Conservation (phyloP, 192 early-diverging fungal species). For the Podila clonocystis region DNA sequence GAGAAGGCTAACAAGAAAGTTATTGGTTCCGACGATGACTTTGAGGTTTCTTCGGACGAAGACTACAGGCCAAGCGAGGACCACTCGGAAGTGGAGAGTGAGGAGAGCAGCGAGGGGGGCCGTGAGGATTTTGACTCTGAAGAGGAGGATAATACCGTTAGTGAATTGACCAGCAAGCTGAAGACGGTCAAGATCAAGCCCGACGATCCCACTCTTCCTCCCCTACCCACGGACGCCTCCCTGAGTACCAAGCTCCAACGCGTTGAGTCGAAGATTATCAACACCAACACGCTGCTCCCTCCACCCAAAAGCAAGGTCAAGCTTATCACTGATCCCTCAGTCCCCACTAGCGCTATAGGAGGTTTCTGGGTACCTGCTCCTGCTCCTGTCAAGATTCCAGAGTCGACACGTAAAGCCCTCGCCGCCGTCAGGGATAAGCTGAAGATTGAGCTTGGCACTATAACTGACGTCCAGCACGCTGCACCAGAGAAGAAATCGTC, state of each 20-base stretch:
- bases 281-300: slow-evolving; percentile 12
- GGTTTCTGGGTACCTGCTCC: slow-evolving; percentile 46
- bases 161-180: slow-evolving; percentile 26
- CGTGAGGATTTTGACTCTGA: slow-evolving; percentile 13
- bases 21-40: slow-evolving; percentile 35
- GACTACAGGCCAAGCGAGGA: slow-evolving; percentile 23
- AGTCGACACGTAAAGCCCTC: slow-evolving; percentile 26
- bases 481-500: slow-evolving; percentile 13
- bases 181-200: slow-evolving; percentile 40
- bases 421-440: slow-evolving; percentile 19
- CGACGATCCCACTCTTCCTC: slow-evolving; percentile 26
- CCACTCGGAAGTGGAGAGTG: not conserved
- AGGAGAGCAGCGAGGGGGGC: too few relatives aligned
- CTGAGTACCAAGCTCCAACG: slow-evolving; percentile 12
- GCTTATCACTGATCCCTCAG: slow-evolving; percentile 1
- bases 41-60: slow-evolving; percentile 17
- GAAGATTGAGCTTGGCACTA: not conserved
- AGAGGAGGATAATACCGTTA: slow-evolving; percentile 15
- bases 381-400: slow-evolving; percentile 31
- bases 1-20: slow-evolving; percentile 3
- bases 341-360: slow-evolving; percentile 4
- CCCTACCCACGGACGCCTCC: not conserved
- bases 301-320: slow-evolving; percentile 48
- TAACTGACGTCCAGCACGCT: slow-evolving; percentile 1
- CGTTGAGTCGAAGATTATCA: slow-evolving; percentile 25